phyloP scores from a whole-genome alignment of 2,329 filamentous ascomycete species.

The Teratosphaeria zuluensis region DNA sequence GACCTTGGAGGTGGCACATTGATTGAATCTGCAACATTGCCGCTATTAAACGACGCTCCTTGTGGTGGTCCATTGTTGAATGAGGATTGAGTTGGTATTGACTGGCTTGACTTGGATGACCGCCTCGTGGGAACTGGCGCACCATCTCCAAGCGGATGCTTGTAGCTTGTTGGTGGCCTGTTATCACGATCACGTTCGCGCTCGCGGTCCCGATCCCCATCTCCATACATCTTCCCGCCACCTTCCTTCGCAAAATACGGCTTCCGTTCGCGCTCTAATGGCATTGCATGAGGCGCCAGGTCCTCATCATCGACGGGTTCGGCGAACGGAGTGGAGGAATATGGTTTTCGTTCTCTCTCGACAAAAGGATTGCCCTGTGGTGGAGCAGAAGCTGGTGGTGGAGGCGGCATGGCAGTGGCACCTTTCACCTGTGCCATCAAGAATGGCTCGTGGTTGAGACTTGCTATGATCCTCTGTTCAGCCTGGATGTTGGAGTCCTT shows the following conservation, averaged over 20 bases:
- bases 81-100: slow-evolving; percentile 7
- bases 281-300: slow-evolving; percentile 33
- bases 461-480: slow-evolving; percentile 50
- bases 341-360: slow-evolving; percentile 33
- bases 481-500: slow-evolving; percentile 45
- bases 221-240: slow-evolving; percentile 45
- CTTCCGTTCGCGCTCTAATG: slow-evolving; percentile 56
- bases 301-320: slow-evolving; percentile 28
- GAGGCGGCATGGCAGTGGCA: slow-evolving; percentile 23
- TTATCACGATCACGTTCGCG: slow-evolving; percentile 2
- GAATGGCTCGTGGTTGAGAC: slow-evolving; percentile 28
- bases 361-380: slow-evolving; percentile 18
- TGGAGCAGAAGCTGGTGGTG: slow-evolving; percentile 18
- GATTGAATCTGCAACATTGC: slow-evolving; percentile 10
- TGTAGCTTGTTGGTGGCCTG: slow-evolving; percentile 2
- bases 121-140: neutral
- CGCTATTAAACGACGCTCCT: neutral
- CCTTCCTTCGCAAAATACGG: slow-evolving; percentile 54
- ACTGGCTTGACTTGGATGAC: slow-evolving; percentile 8
- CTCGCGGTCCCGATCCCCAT: neutral
- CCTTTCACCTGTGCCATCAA: slow-evolving; percentile 34
- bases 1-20: slow-evolving; percentile 13
- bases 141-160: neutral
- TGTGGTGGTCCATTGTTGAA: slow-evolving; percentile 5
- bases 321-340: slow-evolving; percentile 23